Percentiles rank a stretch among this genome's conserved stretches.
phyloP scores from a whole-genome alignment of 306 rosid genomes.

The Fagus sylvatica region DNA sequence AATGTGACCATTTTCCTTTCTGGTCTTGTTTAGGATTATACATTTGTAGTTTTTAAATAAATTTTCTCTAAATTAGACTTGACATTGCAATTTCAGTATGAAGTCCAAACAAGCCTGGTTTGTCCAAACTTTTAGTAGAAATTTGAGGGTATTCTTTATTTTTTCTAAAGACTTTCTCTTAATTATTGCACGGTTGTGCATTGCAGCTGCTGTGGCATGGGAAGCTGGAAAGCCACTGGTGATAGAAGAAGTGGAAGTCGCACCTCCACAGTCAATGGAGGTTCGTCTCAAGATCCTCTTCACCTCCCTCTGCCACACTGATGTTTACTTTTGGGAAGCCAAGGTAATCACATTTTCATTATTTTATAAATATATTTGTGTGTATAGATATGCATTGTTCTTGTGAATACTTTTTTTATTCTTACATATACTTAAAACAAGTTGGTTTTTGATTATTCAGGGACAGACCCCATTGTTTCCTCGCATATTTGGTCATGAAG shows the following conservation, averaged over 20 bases:
- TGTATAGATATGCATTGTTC: background rate
- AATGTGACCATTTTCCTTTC: no score
- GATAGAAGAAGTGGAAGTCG: conserved; percentile 49
- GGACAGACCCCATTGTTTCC: conserved; percentile 83
- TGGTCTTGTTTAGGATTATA: no score
- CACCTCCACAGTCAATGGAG: conserved; percentile 48
- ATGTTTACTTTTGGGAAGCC: conserved; percentile 54
- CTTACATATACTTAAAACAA: no score
- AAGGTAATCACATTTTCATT: conserved; percentile 22
- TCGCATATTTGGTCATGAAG: conserved; percentile 92
- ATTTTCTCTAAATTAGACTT: background rate
- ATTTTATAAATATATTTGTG: no score
- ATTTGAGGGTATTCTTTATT: no score
- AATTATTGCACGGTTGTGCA: no score
- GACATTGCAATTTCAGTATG: background rate
- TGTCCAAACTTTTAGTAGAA: no score
- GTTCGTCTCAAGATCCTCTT: conserved; percentile 51
- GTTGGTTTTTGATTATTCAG: conserved; percentile 32
- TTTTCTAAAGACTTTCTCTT: no score
- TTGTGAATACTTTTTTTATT: no score
- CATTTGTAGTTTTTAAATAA: no score
- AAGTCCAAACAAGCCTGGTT: no score
- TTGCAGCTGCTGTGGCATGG: conserved; percentile 53
- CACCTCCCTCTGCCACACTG: conserved; percentile 50
- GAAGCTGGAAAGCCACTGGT: conserved; percentile 54